Evolutionary conservation across 2,329 filamentous ascomycete species (phyloP).

Genomic region (Trichoderma citrinoviride): DNA sequence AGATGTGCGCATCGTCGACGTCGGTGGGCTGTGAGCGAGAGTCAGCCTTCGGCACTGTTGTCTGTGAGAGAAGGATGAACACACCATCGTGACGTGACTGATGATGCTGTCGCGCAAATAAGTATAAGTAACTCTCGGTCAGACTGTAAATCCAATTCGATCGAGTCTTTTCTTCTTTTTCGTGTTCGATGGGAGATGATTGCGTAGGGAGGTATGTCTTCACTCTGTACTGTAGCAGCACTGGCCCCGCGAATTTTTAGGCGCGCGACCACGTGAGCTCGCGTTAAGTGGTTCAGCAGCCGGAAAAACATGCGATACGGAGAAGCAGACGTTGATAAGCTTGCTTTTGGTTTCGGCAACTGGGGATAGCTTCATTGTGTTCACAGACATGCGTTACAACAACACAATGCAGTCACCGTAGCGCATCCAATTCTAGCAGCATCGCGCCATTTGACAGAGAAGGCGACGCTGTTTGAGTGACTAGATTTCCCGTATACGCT

Average conservation of each 20-base stretch:
- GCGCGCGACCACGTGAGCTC: constrained; percentile 34
- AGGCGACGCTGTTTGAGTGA: neutral
- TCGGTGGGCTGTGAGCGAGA: neutral
- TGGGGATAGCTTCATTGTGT: neutral
- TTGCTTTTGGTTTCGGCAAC: neutral
- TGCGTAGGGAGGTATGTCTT: too few species aligned
- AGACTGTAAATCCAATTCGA: too few species aligned
- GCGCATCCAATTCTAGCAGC: neutral
- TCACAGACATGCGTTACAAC: neutral
- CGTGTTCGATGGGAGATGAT: too few species aligned
- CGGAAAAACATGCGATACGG: constrained; percentile 19
- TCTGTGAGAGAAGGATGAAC: neutral
- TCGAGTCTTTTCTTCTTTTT: too few species aligned
- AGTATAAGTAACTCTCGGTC: too few species aligned
- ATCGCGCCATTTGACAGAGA: neutral
- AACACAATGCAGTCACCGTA: neutral
- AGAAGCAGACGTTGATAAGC: neutral
- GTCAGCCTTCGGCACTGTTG: neutral
- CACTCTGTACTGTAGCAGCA: neutral
- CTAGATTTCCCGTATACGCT: too few species aligned
- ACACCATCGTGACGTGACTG: neutral
- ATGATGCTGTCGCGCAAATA: too few species aligned
- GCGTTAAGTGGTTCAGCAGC: constrained; percentile 25
- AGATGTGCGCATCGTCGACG: constrained; percentile 53
- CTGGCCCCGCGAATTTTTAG: neutral